Conservation (phyloP, 2,329 filamentous ascomycete species). For the Paramyrothecium roridum region DNA sequence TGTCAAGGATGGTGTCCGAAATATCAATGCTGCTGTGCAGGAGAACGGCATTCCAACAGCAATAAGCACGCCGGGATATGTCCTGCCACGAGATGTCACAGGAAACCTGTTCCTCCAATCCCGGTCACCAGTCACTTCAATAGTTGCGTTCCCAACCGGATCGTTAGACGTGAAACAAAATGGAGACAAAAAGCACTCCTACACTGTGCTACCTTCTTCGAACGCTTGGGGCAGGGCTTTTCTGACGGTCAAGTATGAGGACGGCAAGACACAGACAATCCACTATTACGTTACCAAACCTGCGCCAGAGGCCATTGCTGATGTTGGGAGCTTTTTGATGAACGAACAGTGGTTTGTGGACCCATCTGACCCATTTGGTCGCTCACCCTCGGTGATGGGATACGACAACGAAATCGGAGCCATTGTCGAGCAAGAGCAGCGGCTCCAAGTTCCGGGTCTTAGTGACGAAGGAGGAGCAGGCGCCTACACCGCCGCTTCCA, state of each 20-base stretch:
- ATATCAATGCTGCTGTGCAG: constrained; percentile 43
- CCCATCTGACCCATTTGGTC: constrained; percentile 48
- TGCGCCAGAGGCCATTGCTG: constrained; percentile 36
- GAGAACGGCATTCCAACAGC: constrained; percentile 43
- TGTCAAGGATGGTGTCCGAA: constrained; percentile 36
- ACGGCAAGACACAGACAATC: constrained; percentile 47
- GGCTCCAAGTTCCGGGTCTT: constrained; percentile 57
- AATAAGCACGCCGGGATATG: constrained; percentile 51
- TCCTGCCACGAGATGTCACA: constrained; percentile 44
- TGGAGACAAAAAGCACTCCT: constrained; percentile 21
- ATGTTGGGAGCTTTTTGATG: constrained; percentile 51
- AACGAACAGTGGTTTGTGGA: constrained; percentile 50
- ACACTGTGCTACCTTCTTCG: constrained; percentile 38
- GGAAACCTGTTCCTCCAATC: constrained; percentile 43
- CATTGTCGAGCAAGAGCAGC: constrained; percentile 41
- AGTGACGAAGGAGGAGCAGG: constrained; percentile 59
- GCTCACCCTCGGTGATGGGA: constrained; percentile 52
- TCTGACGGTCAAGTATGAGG: constrained; percentile 43
- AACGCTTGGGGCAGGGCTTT: constrained; percentile 46
- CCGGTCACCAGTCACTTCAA: constrained; percentile 32
- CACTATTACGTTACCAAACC: constrained; percentile 55
- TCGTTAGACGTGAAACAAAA: constrained; percentile 29
- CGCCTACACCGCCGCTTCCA: constrained; percentile 49
- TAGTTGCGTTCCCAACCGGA: constrained; percentile 32
- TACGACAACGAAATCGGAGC: constrained; percentile 48